phyloP scores from a whole-genome alignment of 257 asterid species.

The Cinchona pubescens region DNA sequence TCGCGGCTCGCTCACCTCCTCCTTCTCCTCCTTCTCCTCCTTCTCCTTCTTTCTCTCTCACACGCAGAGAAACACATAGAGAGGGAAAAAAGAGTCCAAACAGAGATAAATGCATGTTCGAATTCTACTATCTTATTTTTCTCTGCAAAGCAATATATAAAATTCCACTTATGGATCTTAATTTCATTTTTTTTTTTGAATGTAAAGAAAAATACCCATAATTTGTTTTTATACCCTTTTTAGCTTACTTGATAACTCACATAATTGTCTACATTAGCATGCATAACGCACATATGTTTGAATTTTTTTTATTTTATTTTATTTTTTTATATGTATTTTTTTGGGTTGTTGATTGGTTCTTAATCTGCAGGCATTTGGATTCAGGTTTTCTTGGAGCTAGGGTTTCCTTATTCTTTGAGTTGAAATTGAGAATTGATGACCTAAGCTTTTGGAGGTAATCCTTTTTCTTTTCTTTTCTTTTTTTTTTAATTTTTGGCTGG shows the following conservation, averaged over 20 bases:
- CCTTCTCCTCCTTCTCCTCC: background rate
- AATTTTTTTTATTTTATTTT: background rate
- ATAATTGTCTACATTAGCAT: too few species aligned
- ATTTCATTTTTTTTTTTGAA: too few species aligned
- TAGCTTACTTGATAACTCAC: background rate
- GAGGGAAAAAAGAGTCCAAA: too few species aligned
- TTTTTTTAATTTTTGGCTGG: too few species aligned
- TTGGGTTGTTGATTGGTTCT: too few species aligned
- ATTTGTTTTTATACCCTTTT: background rate
- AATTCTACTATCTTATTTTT: too few species aligned
- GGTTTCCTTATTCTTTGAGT: background rate
- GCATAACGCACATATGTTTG: slow-evolving; percentile 1
- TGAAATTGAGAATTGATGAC: background rate
- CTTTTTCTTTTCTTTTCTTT: background rate
- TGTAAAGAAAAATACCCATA: too few species aligned
- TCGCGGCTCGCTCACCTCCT: background rate
- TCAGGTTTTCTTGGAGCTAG: slow-evolving; percentile 6
- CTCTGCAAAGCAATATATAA: too few species aligned
- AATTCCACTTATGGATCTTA: too few species aligned
- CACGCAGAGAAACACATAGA: background rate
- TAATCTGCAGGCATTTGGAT: background rate
- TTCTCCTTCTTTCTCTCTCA: background rate
- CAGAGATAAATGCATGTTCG: background rate
- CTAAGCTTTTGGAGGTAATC: background rate
- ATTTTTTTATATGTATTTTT: too few species aligned